Evolutionary conservation across 192 early-diverging fungal species (phyloP).

Genomic region (Backusella luteola): DNA sequence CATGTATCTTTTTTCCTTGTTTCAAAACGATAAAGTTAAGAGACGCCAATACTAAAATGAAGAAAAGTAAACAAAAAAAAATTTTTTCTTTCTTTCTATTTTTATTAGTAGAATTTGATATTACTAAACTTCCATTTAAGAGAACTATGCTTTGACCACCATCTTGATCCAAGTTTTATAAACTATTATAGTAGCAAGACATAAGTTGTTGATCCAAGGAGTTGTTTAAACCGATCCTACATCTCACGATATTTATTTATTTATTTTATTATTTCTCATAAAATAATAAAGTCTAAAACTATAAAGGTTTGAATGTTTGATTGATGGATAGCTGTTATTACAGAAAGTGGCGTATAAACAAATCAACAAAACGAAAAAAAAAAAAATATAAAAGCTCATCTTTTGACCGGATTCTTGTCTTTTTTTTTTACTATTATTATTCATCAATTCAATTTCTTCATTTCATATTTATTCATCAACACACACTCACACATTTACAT

Average conservation of each 20-base stretch:
- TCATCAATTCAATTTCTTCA: background rate
- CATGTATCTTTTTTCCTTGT: background rate
- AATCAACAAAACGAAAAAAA: background rate
- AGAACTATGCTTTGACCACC: background rate
- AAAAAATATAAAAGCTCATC: background rate
- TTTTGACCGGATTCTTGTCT: background rate
- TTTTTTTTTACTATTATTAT: background rate
- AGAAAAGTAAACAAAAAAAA: background rate
- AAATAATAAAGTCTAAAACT: background rate
- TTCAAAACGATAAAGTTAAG: background rate
- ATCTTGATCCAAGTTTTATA: background rate
- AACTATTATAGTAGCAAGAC: background rate
- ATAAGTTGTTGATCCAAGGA: background rate
- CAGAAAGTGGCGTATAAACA: conserved; percentile 1
- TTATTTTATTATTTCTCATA: background rate
- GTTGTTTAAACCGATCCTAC: background rate
- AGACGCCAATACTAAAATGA: background rate
- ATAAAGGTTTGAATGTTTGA: background rate
- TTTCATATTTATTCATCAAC: background rate
- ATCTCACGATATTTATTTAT: background rate
- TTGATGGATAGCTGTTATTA: background rate
- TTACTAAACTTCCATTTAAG: background rate
- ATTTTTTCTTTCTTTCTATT: background rate
- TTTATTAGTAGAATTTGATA: background rate
- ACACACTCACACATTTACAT: background rate